Evolutionary conservation across 2,329 filamentous ascomycete species (phyloP), one percentile per base, ranked within the genome.

Genomic region (Alternaria brassicicola): DNA sequence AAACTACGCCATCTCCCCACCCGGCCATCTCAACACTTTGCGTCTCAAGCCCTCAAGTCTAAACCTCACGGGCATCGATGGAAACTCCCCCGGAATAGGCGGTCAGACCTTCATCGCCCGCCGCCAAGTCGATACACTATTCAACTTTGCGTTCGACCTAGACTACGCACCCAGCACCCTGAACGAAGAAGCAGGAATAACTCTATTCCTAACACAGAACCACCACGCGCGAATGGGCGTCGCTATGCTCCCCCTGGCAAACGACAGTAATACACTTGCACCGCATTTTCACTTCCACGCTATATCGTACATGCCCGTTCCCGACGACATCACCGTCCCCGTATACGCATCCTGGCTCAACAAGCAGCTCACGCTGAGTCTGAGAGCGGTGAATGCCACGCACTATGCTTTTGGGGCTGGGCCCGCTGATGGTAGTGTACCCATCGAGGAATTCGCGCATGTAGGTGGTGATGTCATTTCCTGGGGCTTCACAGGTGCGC

Each of bases 21-120:
- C 66, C 0, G 79, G 72, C 0, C 79, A 82, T 50, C 73, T 76
- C 0, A 74, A 82, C 60, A 79, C 78, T 0, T 77, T 88, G 0
- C 77, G 78, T 2, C 69, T 88, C 1, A 77, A 62, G 1, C 82
- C 85, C 0, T 85, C 83, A 0, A 75, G 66, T 2, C 72, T 83
- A 1, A 88, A 88, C 66, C 74, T 88, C 2, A 88, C 85, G 1
- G 83, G 76, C 3, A 70, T 81, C 3, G 81, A 84, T 55, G 81
- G 80, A 0, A 80, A 81, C 59, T 79, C 79, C 59, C 80, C 79
- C 0, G 81, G 80, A 0, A 75, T 78, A 5, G 67, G 62, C 2
- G 79, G 80, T 0, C 80, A 83, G 62, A 80, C 83, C 0, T 86
- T 87, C 57, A 73, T 87, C 12, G 80, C 80, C 0, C 76, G 82